Evolutionary conservation across 192 early-diverging fungal species (phyloP), one percentile per base, ranked within the genome.

Genomic region (Linnemannia hyalina): DNA sequence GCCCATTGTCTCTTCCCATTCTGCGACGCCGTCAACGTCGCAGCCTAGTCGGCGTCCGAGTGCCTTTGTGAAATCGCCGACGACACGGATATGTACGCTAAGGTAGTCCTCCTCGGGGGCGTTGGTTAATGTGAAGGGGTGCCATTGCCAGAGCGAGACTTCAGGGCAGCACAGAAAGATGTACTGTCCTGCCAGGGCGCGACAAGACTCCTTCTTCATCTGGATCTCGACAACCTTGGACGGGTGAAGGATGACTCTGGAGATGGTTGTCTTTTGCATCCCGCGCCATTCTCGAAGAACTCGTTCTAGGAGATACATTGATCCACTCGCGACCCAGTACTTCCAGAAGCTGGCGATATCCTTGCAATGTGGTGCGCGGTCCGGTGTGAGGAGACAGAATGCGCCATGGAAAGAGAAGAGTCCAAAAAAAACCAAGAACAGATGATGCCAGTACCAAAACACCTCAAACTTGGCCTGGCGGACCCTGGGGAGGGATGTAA

Each of bases 361-460:
- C 47, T 80, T 88, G 74, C 90, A 91, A 26, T 76, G 72, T 0
- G 89, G 89, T 8, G 68, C 63, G 10, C 89, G 70, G 52, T 90
- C 85, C 0, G 85, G 83, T 68, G 89, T 90, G 35, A 93, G 83
- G 72, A 92, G 80, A 80, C 84, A 91, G 75, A 90, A 92, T 35
- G 86, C 84, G 44, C 92, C 90, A 75, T 97, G 96, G 68, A 96
- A 89, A 68, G 95, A 94, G 63, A 95, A 90, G 46, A 92, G 79
- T 9, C 90, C 83, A 85, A 94, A 93, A 77, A 91, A 95, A 16
- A 91, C 80, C 41, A 96, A 78, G 77, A 93, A 94, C 6, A 95
- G 83, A 82, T 97, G 95, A 87, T 97, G 96, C 68, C 91, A 89
- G 80, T 91, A 95, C 91, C 95, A 96, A 83, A 97, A 96, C 49